Evolutionary conservation across 2,329 filamentous ascomycete species (phyloP), one percentile per base, ranked within the genome.

Genomic region (Metarhizium rileyi): DNA sequence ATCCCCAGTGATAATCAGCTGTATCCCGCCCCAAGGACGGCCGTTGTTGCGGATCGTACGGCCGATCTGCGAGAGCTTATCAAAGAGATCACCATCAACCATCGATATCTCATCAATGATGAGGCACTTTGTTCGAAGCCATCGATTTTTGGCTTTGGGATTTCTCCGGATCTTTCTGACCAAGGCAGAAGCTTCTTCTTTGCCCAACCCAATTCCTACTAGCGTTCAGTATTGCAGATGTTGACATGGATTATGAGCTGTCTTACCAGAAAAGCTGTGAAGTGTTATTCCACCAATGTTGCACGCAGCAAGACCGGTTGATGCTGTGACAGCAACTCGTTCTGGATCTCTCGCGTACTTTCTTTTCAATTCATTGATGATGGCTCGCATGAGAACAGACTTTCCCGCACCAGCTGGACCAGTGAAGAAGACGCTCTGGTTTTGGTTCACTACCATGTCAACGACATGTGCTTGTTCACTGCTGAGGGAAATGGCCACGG

Each of bases 81-180:
- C 93, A 57, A 97, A 98, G 0, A 98, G 75, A 30, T 96, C 90
- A 1, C 89, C 93, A 59, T 98, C 93, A 4, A 98, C 90, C 94
- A 98, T 98, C 12, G 93, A 97, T 3, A 98, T 84, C 64, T 98
- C 93, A 66, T 98, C 93, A 59, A 98, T 80, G 57, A 98, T 77
- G 23, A 98, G 77, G 12, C 89, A 81, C 61, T 90, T 95, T 0
- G 90, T 95, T 50, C 83, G 81, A 56, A 94, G 70, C 94, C 94
- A 98, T 38, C 91, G 80, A 55, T 82, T 85, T 63, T 87, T 91
- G 22, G 90, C 89, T 64, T 96, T 97, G 18, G 79, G 76, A 57
- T 97, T 96, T 51, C 83, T 80, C 58, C 87, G 85, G 58, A 98
- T 88, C 75, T 96, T 98, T 66, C 87, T 93, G 46, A 96, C 80